Evolutionary conservation across 768 basidiomycete genomes (phyloP), one percentile per base, ranked within the genome.

Genomic region (Agrocybe praecox): DNA sequence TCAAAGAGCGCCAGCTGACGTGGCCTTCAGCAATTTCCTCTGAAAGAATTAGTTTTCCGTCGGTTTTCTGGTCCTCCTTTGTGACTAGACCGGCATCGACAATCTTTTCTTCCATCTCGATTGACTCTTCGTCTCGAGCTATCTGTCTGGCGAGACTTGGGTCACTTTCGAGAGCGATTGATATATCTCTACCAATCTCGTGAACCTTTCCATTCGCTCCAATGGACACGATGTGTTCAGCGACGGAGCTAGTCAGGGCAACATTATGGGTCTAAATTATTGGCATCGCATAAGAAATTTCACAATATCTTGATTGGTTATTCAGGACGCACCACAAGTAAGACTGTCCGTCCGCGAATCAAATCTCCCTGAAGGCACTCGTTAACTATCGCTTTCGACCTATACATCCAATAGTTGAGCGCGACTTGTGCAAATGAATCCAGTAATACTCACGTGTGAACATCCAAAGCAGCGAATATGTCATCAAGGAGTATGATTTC

Each of bases 281-380:
- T 8, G 45, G 7, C 15, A 17, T 18, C 15, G 26, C 14, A 14
- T 42, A 48, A 47, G 15, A 12, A 32, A 42, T 23, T n/a, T 32
- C 44, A 34, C 50, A 14, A n/a, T 32, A 44, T 8, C 29, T 23
- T 46, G 26, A 29, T 10, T 32, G 10, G 23, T 19, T 22, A 14
- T 46, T 23, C 23, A 3, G 6, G 43, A 67, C 76, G 51, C 61
- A 83, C 83, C 40, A 96, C 93, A 22, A 97, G 79, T 44, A 96
- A 80, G 52, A 94, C 74, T 1, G 94, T 96, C 47, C 94, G 81
- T 12, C 82, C 85, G 18, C 74, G 70, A 66, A 92, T 78, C 44
- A 96, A 72, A 36, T 88, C 85, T 15, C 94, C 94, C 54, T 79
- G 78, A 44, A 97, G 76, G 63, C 91, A 94, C 49, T 90, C 77